A percentile compares a stretch with the other conserved stretches of the same genome.
phyloP scores from a whole-genome alignment of 1,139 yeast species.

The Scheffersomyces lignicola region DNA sequence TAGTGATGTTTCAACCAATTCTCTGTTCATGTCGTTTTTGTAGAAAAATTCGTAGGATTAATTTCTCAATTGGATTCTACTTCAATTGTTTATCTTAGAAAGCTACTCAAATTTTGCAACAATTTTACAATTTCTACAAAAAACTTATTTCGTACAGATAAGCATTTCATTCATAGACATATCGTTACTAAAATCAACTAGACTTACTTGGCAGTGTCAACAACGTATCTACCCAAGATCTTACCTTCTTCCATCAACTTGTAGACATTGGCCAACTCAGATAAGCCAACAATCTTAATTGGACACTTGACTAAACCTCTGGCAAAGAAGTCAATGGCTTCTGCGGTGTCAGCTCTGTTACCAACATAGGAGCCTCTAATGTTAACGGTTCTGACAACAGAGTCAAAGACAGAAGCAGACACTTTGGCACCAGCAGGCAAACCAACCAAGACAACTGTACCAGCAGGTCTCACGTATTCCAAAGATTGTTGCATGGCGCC shows the following conservation, averaged over 20 bases:
- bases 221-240: slow-evolving; percentile 72
- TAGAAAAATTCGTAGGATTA: too few species aligned
- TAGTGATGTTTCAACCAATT: too few species aligned
- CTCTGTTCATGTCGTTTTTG: too few species aligned
- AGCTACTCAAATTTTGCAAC: too few species aligned
- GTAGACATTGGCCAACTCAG: slow-evolving; percentile 60
- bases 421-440: slow-evolving; percentile 72
- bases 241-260: slow-evolving; percentile 70
- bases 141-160: background rate
- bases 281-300: slow-evolving; percentile 63
- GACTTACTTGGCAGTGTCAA: slow-evolving; percentile 42
- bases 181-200: background rate
- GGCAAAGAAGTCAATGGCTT: slow-evolving; percentile 70
- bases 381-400: slow-evolving; percentile 63
- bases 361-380: slow-evolving; percentile 80
- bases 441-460: slow-evolving; percentile 80
- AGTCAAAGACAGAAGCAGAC: slow-evolving; percentile 59
- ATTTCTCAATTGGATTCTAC: too few species aligned
- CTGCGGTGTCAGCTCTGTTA: slow-evolving; percentile 76
- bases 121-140: background rate
- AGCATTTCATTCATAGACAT: slow-evolving; percentile 1
- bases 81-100: too few species aligned
- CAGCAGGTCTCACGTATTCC: slow-evolving; percentile 68
- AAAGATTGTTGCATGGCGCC: slow-evolving; percentile 69
- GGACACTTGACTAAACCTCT: slow-evolving; percentile 72